Conservation (phyloP, 257 asterid genomes). For the Przewalskia tangutica region DNA sequence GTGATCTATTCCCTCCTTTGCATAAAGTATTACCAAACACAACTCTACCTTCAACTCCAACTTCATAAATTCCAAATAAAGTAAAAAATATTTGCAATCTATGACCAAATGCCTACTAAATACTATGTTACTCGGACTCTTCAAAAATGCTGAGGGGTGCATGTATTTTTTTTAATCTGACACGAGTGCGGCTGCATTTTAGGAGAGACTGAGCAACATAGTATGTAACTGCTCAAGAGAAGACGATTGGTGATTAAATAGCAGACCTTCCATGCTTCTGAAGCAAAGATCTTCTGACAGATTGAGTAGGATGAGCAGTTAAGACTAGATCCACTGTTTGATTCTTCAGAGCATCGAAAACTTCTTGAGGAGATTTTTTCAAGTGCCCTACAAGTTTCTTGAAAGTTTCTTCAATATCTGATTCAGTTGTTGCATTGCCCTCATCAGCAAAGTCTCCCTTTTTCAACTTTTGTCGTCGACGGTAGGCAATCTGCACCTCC, state of each 20-base stretch:
- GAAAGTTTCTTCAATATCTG: conserved; percentile 43
- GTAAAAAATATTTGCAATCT: no score
- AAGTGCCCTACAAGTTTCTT: conserved; percentile 34
- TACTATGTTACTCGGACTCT: not conserved
- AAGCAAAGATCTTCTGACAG: conserved; percentile 40
- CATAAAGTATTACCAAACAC: no score
- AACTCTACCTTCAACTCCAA: no score
- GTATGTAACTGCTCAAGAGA: not conserved
- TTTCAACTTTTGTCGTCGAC: conserved; percentile 33
- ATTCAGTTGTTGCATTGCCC: conserved; percentile 37
- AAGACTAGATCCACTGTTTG: conserved; percentile 45
- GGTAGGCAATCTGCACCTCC: conserved; percentile 45
- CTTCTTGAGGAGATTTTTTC: conserved; percentile 39
- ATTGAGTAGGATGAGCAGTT: conserved; percentile 49
- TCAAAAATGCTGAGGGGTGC: not conserved
- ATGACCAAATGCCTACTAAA: no score
- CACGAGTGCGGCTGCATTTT: not conserved
- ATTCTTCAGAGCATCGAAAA: conserved; percentile 39
- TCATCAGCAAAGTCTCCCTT: conserved; percentile 39
- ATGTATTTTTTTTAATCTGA: not conserved
- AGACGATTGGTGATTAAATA: not conserved
- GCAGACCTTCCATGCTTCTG: conserved; percentile 43
- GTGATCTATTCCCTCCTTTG: no score
- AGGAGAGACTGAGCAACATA: not conserved
- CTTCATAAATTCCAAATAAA: no score